Evolutionary conservation across 2,329 filamentous ascomycete genomes (phyloP).

Genomic region (Diaporthe citrichinensis): DNA sequence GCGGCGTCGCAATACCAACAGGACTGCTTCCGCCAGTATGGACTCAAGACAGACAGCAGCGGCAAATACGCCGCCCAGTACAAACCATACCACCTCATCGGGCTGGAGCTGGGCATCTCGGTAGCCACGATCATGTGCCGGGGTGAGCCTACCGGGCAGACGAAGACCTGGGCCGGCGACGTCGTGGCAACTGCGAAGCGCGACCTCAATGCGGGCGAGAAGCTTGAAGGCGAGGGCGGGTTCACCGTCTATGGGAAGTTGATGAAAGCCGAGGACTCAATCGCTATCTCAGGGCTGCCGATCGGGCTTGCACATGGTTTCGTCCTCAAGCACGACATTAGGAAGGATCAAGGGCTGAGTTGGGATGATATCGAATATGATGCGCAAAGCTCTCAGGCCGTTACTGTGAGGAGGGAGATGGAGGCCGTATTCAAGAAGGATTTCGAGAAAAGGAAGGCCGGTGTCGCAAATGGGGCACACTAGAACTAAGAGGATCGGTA

Average conservation of each 20-base stretch:
- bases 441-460: neutral
- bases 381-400: neutral
- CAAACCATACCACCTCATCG: constrained; percentile 63
- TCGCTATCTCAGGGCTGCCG: constrained; percentile 57
- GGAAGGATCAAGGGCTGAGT: constrained; percentile 6
- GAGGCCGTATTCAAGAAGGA: neutral
- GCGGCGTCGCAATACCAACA: constrained; percentile 56
- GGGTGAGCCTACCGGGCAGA: constrained; percentile 60
- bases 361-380: neutral
- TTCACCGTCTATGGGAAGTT: constrained; percentile 61
- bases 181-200: constrained; percentile 62
- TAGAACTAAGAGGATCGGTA: neutral
- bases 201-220: constrained; percentile 59
- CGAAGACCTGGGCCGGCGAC: constrained; percentile 59
- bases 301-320: constrained; percentile 46
- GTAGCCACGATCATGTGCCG: constrained; percentile 61
- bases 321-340: neutral
- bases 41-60: constrained; percentile 58
- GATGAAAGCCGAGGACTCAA: constrained; percentile 56
- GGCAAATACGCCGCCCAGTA: constrained; percentile 59
- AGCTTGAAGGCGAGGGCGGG: constrained; percentile 60
- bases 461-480: neutral
- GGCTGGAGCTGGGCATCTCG: constrained; percentile 60
- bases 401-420: constrained; percentile 3
- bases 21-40: constrained; percentile 61